A percentile compares a stretch with the other conserved stretches of the same genome.
These are phyloP conservation scores for Coniochaeta prunicola DNA, from an alignment of 2,329 filamentous ascomycete genomes.

Conservation along the genomic window DNA sequence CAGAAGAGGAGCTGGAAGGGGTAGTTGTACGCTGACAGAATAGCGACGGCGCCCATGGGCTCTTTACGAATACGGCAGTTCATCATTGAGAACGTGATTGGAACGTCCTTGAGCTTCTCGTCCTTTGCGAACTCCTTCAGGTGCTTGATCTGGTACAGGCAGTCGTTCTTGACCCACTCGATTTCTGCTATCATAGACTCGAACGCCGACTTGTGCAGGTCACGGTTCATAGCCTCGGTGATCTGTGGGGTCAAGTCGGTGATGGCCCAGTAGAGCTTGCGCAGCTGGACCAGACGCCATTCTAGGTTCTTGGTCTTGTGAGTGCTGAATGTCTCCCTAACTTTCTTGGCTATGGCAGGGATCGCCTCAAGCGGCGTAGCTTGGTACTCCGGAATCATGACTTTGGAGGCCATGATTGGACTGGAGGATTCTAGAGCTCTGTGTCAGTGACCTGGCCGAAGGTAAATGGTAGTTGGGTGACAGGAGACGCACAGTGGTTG, in stretches of 20 bases:
- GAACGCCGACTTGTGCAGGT: slow-evolving; percentile 70
- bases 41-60: slow-evolving; percentile 72
- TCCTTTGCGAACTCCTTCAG: slow-evolving; percentile 78
- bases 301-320: slow-evolving; percentile 77
- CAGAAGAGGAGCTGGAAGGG: slow-evolving; percentile 74
- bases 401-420: slow-evolving; percentile 30
- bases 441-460: background rate
- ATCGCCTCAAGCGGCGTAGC: slow-evolving; percentile 62
- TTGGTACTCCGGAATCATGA: slow-evolving; percentile 42
- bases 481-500: background rate
- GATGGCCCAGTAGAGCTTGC: slow-evolving; percentile 91
- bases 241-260: slow-evolving; percentile 70
- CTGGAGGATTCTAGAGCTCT: background rate
- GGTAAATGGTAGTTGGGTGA: background rate
- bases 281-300: slow-evolving; percentile 78
- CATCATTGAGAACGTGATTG: slow-evolving; percentile 60
- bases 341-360: slow-evolving; percentile 47
- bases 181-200: slow-evolving; percentile 72
- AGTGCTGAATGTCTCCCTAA: slow-evolving; percentile 64
- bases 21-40: slow-evolving; percentile 94
- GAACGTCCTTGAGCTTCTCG: slow-evolving; percentile 63
- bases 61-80: slow-evolving; percentile 77
- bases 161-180: slow-evolving; percentile 73
- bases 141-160: slow-evolving; percentile 69
- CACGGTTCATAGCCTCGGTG: slow-evolving; percentile 65